Conservation (phyloP, 1,284 basidiomycete genomes). For the Leccinum variabile region DNA sequence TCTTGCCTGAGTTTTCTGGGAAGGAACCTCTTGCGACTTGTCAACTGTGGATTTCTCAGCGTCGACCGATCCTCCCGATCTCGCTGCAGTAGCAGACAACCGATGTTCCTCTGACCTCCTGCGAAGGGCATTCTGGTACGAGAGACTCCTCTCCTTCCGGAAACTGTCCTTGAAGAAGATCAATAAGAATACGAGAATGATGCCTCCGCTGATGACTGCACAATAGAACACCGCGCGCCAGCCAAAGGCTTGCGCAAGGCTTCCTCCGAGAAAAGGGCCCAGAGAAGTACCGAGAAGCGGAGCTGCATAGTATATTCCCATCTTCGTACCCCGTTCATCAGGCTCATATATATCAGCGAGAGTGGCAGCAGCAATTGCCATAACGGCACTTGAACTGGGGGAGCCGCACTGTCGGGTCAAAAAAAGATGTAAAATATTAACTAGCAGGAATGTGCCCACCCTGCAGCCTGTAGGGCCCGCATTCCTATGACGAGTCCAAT, state of each 20-base stretch:
- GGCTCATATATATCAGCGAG: constrained; percentile 83
- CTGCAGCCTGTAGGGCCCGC: constrained; percentile 65
- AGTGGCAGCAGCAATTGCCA: constrained; percentile 79
- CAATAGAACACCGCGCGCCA: constrained; percentile 90
- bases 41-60: not conserved
- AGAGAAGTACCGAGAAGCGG: constrained; percentile 60
- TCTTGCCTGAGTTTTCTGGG: not conserved
- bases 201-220: constrained; percentile 59
- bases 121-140: constrained; percentile 66
- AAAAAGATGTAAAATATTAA: not conserved
- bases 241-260: constrained; percentile 62
- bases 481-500: constrained; percentile 75
- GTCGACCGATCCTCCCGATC: not conserved
- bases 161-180: constrained; percentile 82
- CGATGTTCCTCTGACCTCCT: constrained; percentile 18
- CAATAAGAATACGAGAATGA: constrained; percentile 57
- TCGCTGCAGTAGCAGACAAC: not conserved
- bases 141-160: constrained; percentile 74
- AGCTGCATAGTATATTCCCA: constrained; percentile 76
- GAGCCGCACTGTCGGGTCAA: not conserved
- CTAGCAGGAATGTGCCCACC: constrained; percentile 36
- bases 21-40: constrained; percentile 2
- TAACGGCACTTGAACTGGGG: constrained; percentile 70
- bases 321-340: constrained; percentile 74
- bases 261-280: constrained; percentile 74